These are phyloP conservation scores for Sarocladiaceae sp. DNA, from an alignment of 2,329 filamentous ascomycete species.

Conservation along the genomic window DNA sequence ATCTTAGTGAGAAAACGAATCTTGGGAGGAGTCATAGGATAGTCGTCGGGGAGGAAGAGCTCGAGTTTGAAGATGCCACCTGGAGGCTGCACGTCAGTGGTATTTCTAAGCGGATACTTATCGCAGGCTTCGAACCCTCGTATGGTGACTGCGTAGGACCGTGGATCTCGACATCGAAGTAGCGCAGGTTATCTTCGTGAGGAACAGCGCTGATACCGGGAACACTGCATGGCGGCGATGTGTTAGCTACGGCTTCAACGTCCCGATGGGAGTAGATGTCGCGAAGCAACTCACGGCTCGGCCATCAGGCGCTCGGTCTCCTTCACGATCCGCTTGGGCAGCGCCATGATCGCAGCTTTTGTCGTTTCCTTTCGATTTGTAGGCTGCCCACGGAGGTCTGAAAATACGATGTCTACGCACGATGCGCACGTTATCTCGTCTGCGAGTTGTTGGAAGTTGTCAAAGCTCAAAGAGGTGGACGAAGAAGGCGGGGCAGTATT, in stretches of 20 bases:
- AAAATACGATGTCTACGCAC: not conserved
- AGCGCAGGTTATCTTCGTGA: slow-evolving; percentile 94
- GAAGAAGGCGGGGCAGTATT: slow-evolving; percentile 7
- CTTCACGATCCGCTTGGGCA: slow-evolving; percentile 96
- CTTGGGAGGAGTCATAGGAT: slow-evolving; percentile 98
- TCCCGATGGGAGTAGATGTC: slow-evolving; percentile 1
- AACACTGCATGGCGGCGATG: slow-evolving; percentile 51
- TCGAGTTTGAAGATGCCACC: slow-evolving; percentile 92
- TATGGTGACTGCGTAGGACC: slow-evolving; percentile 90
- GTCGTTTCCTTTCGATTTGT: not conserved
- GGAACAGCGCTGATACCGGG: slow-evolving; percentile 93
- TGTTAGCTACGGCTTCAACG: slow-evolving; percentile 17
- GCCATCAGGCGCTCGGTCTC: slow-evolving; percentile 96
- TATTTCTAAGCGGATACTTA: not conserved
- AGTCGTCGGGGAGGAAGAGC: slow-evolving; percentile 95
- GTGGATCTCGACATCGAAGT: slow-evolving; percentile 97
- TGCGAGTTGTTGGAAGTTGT: not conserved
- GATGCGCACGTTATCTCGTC: too few relatives aligned
- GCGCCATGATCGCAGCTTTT: slow-evolving; percentile 46
- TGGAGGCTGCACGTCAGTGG: slow-evolving; percentile 20
- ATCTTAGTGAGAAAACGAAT: slow-evolving; percentile 98
- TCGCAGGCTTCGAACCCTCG: slow-evolving; percentile 55
- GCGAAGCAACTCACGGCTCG: slow-evolving; percentile 66
- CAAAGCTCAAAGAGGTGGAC: not conserved
- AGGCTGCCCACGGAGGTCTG: too few relatives aligned